Conservation (phyloP, 2,329 filamentous ascomycete species). For the Penicillium sclerotiorum region DNA sequence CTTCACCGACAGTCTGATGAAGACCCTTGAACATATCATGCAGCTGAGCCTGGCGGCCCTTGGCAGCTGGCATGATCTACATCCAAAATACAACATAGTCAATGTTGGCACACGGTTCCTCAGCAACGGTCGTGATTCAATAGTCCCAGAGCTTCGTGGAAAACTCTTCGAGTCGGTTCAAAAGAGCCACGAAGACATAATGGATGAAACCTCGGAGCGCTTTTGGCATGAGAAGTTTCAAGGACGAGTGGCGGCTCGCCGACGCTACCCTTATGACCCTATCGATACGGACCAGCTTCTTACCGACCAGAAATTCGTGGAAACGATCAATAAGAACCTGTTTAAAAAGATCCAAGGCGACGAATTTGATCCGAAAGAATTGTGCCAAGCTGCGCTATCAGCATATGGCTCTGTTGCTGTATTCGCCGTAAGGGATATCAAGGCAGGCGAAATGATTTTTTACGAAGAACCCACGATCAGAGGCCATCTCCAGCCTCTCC, state of each 20-base stretch:
- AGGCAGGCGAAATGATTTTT: constrained; percentile 28
- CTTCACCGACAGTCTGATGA: constrained; percentile 34
- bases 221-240: constrained; percentile 30
- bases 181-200: neutral
- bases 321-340: constrained; percentile 26
- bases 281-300: constrained; percentile 28
- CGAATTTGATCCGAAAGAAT: neutral
- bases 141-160: constrained; percentile 23
- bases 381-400: too few species aligned
- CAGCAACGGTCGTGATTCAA: constrained; percentile 26
- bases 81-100: constrained; percentile 4
- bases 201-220: constrained; percentile 8
- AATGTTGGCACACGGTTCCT: too few species aligned
- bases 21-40: constrained; percentile 32
- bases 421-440: constrained; percentile 32
- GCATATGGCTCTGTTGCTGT: constrained; percentile 21
- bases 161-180: constrained; percentile 9
- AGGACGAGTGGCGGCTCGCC: constrained; percentile 21
- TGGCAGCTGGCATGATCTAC: constrained; percentile 35
- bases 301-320: constrained; percentile 15
- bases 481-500: constrained; percentile 30
- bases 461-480: constrained; percentile 40
- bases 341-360: constrained; percentile 14
- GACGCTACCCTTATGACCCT: constrained; percentile 32
- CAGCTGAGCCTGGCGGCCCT: constrained; percentile 34